A percentile compares a stretch with the other conserved stretches of the same genome.
phyloP scores from a whole-genome alignment of 306 rosid genomes.

The Citrullus mucosospermus region DNA sequence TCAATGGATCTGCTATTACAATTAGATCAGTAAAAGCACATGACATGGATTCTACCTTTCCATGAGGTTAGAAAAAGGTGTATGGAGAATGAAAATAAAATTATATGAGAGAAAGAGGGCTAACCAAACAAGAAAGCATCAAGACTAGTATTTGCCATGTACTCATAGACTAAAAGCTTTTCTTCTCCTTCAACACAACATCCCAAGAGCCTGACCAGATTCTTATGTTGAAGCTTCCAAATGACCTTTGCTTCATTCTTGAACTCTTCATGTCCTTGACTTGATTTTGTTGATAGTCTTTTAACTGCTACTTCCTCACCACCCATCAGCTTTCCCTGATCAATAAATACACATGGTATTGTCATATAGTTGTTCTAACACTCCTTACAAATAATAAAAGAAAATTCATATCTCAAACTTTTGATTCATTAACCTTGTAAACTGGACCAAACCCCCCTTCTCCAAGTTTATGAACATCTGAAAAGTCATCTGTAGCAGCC shows the following conservation, averaged over 20 bases:
- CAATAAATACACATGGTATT: not conserved
- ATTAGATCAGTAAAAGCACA: not conserved
- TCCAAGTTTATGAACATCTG: slow-evolving; percentile 38
- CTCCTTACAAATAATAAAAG: not conserved
- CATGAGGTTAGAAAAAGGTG: not conserved
- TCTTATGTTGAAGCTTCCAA: slow-evolving; percentile 38
- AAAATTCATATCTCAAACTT: not conserved
- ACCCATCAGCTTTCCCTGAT: slow-evolving; percentile 17
- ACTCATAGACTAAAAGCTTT: slow-evolving; percentile 39
- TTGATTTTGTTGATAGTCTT: slow-evolving; percentile 22
- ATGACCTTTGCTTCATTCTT: slow-evolving; percentile 36
- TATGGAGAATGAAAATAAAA: not conserved
- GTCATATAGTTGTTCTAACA: not conserved
- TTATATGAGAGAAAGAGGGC: slow-evolving; percentile 4
- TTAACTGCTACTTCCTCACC: slow-evolving; percentile 33
- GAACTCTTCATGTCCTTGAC: slow-evolving; percentile 38
- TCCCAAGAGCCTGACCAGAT: slow-evolving; percentile 41
- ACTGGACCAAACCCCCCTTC: slow-evolving; percentile 56
- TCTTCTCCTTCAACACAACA: slow-evolving; percentile 34
- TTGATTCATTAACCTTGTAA: slow-evolving; percentile 26
- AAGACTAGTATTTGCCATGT: slow-evolving; percentile 37
- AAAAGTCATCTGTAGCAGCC: slow-evolving; percentile 29
- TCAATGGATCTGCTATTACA: slow-evolving; percentile 12
- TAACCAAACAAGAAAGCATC: slow-evolving; percentile 36
- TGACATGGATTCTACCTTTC: not conserved